phyloP scores from a whole-genome alignment of 2,329 filamentous ascomycete species.

The Didymella sp. region DNA sequence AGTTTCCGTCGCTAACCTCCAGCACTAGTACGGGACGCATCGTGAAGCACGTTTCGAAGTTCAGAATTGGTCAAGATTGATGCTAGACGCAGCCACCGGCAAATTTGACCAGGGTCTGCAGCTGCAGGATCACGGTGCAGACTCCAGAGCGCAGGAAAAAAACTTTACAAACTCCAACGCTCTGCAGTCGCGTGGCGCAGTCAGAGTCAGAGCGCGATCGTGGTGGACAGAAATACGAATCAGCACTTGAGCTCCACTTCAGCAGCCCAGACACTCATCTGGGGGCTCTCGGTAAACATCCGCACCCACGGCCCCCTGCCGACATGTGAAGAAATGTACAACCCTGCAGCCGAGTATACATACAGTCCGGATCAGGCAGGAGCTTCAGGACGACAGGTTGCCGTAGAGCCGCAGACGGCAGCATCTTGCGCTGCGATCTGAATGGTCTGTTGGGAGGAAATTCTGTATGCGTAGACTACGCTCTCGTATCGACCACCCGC shows the following conservation, averaged over 20 bases:
- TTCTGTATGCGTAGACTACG: not conserved
- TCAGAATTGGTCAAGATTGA: constrained; percentile 3
- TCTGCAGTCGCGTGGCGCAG: constrained; percentile 1
- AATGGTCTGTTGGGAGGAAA: constrained; percentile 9
- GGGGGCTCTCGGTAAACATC: constrained; percentile 8
- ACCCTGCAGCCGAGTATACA: constrained; percentile 3
- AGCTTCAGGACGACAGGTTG: not conserved
- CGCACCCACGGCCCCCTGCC: not conserved
- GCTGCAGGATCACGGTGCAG: constrained; percentile 2
- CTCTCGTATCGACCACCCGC: constrained; percentile 9
- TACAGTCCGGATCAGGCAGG: constrained; percentile 6
- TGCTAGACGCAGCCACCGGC: constrained; percentile 9
- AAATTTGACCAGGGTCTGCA: constrained; percentile 4
- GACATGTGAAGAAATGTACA: constrained; percentile 9
- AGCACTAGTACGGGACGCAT: constrained; percentile 4
- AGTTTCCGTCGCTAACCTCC: constrained; percentile 10
- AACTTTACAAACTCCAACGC: not conserved
- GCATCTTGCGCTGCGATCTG: constrained; percentile 2
- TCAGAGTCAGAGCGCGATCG: constrained; percentile 2
- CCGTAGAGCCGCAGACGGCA: constrained; percentile 4
- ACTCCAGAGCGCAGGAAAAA: not conserved
- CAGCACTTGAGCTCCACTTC: not conserved
- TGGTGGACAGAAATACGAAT: not conserved
- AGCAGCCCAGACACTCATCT: not conserved
- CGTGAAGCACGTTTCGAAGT: constrained; percentile 12